phyloP scores from a whole-genome alignment of 2,329 filamentous ascomycete genomes.

The Dactylellina drechsleri region DNA sequence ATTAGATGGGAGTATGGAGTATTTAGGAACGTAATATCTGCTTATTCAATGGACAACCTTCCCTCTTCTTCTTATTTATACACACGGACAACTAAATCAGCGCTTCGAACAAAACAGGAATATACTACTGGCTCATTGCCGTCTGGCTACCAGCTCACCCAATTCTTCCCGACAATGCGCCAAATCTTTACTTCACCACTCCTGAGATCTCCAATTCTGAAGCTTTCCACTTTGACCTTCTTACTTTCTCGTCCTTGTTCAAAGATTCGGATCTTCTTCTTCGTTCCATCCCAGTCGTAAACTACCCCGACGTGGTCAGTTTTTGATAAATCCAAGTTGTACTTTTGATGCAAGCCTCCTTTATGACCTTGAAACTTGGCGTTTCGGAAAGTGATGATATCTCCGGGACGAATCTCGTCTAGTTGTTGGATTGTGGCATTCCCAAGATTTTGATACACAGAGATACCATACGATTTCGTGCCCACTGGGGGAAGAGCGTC shows the following conservation, averaged over 20 bases:
- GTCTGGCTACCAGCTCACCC: conserved; percentile 83
- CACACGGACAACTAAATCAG: no score
- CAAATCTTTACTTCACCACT: conserved; percentile 97
- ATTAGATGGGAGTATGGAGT: no score
- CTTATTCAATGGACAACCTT: no score
- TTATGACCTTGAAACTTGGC: conserved; percentile 95
- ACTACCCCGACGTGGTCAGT: conserved; percentile 89
- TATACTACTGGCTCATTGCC: no score
- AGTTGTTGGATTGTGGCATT: conserved; percentile 90
- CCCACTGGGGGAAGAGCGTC: conserved; percentile 84
- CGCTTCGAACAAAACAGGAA: no score
- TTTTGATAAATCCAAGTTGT: conserved; percentile 83
- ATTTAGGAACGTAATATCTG: no score
- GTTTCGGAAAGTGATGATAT: conserved; percentile 92
- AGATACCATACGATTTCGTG: conserved; percentile 86
- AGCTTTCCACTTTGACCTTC: conserved; percentile 94
- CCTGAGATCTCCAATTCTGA: conserved; percentile 88
- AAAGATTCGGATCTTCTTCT: conserved; percentile 96
- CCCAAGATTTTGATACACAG: conserved; percentile 93
- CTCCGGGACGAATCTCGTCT: conserved; percentile 91
- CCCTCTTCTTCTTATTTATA: no score
- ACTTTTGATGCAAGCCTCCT: conserved; percentile 94
- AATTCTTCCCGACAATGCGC: conserved; percentile 90
- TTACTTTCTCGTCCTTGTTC: conserved; percentile 93
- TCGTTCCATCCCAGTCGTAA: conserved; percentile 96